A percentile compares a stretch with the other conserved stretches of the same genome.
Evolutionary conservation across 345 rosid species (phyloP).

Genomic region (Gossypium raimondii): DNA sequence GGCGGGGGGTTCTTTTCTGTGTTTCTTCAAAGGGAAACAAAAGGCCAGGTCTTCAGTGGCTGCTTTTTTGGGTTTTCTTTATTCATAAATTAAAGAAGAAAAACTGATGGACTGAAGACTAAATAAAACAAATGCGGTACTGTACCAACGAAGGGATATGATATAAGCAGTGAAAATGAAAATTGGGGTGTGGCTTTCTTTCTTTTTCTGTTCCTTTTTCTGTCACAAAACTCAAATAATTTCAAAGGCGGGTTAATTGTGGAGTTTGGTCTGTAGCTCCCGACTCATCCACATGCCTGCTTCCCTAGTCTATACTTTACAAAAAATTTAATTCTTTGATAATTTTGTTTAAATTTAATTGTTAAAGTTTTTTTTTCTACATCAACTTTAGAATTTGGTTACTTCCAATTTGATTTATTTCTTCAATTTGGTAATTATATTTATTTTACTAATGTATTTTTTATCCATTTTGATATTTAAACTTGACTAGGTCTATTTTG

Average conservation of each 20-base stretch:
- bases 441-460: no score
- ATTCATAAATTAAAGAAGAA: background rate
- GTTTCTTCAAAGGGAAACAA: constrained; percentile 19
- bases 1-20: background rate
- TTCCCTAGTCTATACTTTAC: constrained; percentile 32
- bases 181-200: background rate
- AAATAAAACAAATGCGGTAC: constrained; percentile 4
- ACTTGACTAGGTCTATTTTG: no score
- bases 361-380: no score
- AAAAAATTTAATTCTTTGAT: background rate
- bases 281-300: constrained; percentile 67
- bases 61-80: constrained; percentile 17
- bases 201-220: constrained; percentile 11
- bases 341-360: no score
- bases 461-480: no score
- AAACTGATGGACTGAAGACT: background rate
- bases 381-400: no score
- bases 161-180: background rate
- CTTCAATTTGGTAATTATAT: no score
- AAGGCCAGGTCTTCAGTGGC: background rate
- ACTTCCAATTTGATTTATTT: no score
- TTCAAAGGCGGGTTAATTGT: constrained; percentile 23
- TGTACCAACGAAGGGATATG: background rate
- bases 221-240: constrained; percentile 39
- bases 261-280: constrained; percentile 45